Evolutionary conservation across 1,139 yeast genomes (phyloP), one percentile per base, ranked within the genome.

Genomic region (Saccharomyces hybrid): DNA sequence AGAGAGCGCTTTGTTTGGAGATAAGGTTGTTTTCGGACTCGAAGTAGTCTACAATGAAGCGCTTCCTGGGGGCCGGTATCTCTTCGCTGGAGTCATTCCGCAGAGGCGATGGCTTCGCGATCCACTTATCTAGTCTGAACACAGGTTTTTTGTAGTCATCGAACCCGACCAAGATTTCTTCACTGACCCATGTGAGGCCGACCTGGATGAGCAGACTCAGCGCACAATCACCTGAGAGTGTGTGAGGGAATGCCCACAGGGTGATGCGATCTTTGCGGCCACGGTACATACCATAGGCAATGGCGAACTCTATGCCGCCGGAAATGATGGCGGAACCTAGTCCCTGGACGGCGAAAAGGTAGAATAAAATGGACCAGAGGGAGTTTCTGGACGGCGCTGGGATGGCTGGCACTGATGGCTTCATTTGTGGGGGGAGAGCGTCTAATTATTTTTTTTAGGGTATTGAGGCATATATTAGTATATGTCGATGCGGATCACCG

Each of bases 211-310:
- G 63, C 2, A 63, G 49, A 2, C 61, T 55, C 47, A 64, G 50
- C 11, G 64, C 66, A 55, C 64, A 61, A 44, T 64, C 67, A 44
- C 67, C 67, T 4, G 66, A 60, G 16, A 63, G 50, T 8, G 67
- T 64, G 49, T 64, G 60, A 16, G 66, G 66, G 48, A 64, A 64
- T 27, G 60, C 60, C 67, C 67, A 64, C 26, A 64, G 55, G 9
- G 55, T 56, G 11, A 64, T 54, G 11, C 52, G 53, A n/a, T 50
- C 41, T 8, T 50, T 21, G 6, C 54, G 53, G n/a, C 57, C n/a
- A 44, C 53, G 55, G 49, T 64, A 64, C 66, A 64, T 63, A 26
- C 64, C 67, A 42, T 62, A 64, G 2, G 66, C 67, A 11, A 63
- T 58, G 27, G 61, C 66, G 42, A 64, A 64, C 52, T 64, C 61